Percentiles rank a stretch among this genome's conserved stretches.
These are phyloP conservation scores for Lactarius quietus DNA, from an alignment of 768 basidiomycete genomes.

Conservation along the genomic window DNA sequence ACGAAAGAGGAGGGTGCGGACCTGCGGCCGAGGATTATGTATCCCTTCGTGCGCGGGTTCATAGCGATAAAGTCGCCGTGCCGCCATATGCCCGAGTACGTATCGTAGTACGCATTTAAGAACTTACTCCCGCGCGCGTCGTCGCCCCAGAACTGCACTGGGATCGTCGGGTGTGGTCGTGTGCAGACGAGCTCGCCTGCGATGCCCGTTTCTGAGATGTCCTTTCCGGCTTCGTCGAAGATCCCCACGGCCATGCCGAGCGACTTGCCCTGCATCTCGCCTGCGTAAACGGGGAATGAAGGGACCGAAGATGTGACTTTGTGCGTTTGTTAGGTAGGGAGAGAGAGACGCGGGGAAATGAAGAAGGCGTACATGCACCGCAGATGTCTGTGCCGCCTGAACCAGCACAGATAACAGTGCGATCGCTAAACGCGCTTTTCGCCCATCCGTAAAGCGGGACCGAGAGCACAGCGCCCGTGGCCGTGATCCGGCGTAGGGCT, in stretches of 20 bases:
- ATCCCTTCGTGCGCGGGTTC: constrained; percentile 49
- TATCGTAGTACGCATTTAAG: constrained; percentile 58
- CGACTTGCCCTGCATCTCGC: constrained; percentile 60
- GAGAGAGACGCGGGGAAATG: no score
- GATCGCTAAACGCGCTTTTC: constrained; percentile 51
- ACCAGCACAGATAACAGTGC: constrained; percentile 48
- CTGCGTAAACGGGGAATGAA: constrained; percentile 54
- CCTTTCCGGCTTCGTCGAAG: constrained; percentile 51
- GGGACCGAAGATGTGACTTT: constrained; percentile 53
- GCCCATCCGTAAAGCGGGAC: constrained; percentile 66
- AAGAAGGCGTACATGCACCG: constrained; percentile 43
- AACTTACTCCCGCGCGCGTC: constrained; percentile 49
- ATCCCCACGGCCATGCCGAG: constrained; percentile 68
- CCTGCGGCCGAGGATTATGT: constrained; percentile 61
- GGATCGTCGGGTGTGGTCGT: constrained; percentile 66
- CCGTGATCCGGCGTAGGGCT: constrained; percentile 47
- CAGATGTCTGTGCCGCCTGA: constrained; percentile 79
- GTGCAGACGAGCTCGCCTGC: constrained; percentile 69
- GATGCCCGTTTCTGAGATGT: constrained; percentile 42
- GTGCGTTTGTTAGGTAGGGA: not conserved
- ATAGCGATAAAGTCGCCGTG: constrained; percentile 67
- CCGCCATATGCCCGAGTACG: constrained; percentile 63
- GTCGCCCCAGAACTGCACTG: constrained; percentile 67
- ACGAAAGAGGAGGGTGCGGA: constrained; percentile 17
- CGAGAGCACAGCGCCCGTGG: constrained; percentile 65